Evolutionary conservation across 768 basidiomycete species (phyloP).

Genomic region (Collybia nuda): DNA sequence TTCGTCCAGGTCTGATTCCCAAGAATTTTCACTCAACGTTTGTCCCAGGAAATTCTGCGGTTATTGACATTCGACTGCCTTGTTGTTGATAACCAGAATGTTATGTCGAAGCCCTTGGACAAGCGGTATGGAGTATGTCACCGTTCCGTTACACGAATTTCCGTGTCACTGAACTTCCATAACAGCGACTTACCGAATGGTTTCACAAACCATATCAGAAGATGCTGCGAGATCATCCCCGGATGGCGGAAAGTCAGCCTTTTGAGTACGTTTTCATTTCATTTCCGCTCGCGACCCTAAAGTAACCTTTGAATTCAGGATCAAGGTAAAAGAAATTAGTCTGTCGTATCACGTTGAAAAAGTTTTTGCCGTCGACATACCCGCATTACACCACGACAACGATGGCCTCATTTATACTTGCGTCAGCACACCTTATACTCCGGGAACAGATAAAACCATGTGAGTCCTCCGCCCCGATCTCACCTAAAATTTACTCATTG

Average conservation of each 20-base stretch:
- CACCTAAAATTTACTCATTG: conserved; percentile 1
- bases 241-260: conserved; percentile 61
- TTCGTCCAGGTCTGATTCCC: conserved; percentile 22
- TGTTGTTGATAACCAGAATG: conserved; percentile 80
- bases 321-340: conserved; percentile 85
- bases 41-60: conserved; percentile 72
- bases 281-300: background rate
- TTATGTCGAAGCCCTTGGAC: conserved; percentile 81
- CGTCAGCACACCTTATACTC: conserved; percentile 80
- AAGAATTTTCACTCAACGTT: conserved; percentile 1
- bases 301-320: conserved; percentile 41
- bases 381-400: conserved; percentile 83
- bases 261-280: conserved; percentile 71
- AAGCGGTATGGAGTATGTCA: conserved; percentile 85
- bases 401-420: conserved; percentile 98
- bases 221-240: conserved; percentile 68
- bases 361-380: conserved; percentile 83
- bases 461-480: conserved; percentile 32
- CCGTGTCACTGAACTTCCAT: conserved; percentile 5
- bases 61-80: conserved; percentile 93
- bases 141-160: background rate
- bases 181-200: conserved; percentile 76
- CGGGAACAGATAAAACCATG: conserved; percentile 88
- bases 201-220: conserved; percentile 79
- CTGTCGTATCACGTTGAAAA: conserved; percentile 86